Percentiles rank a stretch among this genome's conserved stretches.
These are phyloP conservation scores for Spizellomyces punctatus DNA, from an alignment of 192 early-diverging fungal species.

Conservation along the genomic window DNA sequence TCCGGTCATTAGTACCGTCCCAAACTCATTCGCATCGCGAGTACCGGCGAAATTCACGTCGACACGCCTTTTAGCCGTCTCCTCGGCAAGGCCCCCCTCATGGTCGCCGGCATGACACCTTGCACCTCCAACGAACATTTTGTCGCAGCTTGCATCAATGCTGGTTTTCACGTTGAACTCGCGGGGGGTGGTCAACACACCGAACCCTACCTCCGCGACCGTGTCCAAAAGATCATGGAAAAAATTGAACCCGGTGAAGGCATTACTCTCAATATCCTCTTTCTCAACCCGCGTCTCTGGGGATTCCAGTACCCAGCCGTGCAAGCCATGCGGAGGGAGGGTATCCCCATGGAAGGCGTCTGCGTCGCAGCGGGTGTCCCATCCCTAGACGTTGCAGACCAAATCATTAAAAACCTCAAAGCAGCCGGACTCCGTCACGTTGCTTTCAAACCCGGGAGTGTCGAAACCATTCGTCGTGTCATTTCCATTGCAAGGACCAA, in stretches of 20 bases:
- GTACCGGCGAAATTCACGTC: slow-evolving; percentile 73
- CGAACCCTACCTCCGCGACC: slow-evolving; percentile 64
- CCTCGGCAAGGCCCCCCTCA: slow-evolving; percentile 85
- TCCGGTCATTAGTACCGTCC: slow-evolving; percentile 79
- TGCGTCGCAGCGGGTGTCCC: slow-evolving; percentile 94
- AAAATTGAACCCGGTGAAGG: slow-evolving; percentile 77
- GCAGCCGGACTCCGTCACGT: slow-evolving; percentile 78
- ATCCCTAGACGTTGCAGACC: slow-evolving; percentile 79
- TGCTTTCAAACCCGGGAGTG: slow-evolving; percentile 82
- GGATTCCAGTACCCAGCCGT: slow-evolving; percentile 86
- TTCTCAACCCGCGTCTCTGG: slow-evolving; percentile 90
- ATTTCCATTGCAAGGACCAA: slow-evolving; percentile 81
- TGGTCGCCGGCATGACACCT: slow-evolving; percentile 96
- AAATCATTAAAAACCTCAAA: slow-evolving; percentile 74
- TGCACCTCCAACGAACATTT: slow-evolving; percentile 78
- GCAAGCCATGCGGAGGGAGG: slow-evolving; percentile 76
- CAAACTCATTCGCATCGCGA: slow-evolving; percentile 69
- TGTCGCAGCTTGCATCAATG: slow-evolving; percentile 82
- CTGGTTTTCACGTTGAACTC: slow-evolving; percentile 89
- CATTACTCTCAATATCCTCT: slow-evolving; percentile 90
- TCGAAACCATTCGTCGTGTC: slow-evolving; percentile 78
- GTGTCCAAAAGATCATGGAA: slow-evolving; percentile 74
- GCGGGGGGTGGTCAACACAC: slow-evolving; percentile 91
- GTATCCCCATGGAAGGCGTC: slow-evolving; percentile 87
- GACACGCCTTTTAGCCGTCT: slow-evolving; percentile 85